These are phyloP conservation scores for Boletus huronensis DNA, from an alignment of 768 basidiomycete species.

Conservation along the genomic window DNA sequence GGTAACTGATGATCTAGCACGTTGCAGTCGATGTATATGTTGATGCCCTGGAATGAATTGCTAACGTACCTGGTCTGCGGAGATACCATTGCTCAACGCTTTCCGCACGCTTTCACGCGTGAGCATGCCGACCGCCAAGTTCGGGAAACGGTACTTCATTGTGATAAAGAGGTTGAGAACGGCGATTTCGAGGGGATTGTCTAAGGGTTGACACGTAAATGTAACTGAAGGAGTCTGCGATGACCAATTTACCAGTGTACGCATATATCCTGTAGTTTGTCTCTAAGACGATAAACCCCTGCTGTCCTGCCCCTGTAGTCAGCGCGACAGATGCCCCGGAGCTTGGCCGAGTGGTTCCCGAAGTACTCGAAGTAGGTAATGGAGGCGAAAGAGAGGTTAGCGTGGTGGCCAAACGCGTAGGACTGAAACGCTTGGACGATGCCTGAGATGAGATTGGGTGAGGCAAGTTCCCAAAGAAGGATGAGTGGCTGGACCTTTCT, in stretches of 20 bases:
- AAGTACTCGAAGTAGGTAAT: constrained; percentile 52
- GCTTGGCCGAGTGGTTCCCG: constrained; percentile 15
- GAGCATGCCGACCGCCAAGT: constrained; percentile 93
- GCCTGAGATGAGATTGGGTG: constrained; percentile 43
- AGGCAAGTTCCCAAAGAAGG: constrained; percentile 8
- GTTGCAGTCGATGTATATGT: constrained; percentile 14
- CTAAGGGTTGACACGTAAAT: constrained; percentile 40
- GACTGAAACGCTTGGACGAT: constrained; percentile 80
- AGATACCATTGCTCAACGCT: constrained; percentile 91
- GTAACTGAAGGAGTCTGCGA: background rate
- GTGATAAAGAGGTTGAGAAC: constrained; percentile 92
- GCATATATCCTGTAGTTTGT: constrained; percentile 99
- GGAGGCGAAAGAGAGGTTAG: constrained; percentile 88
- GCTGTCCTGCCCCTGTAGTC: constrained; percentile 55
- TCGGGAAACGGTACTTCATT: constrained; percentile 92
- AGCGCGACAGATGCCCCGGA: constrained; percentile 25
- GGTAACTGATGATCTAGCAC: constrained; percentile 87
- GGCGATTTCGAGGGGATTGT: constrained; percentile 94
- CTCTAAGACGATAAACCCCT: constrained; percentile 95
- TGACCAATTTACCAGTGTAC: constrained; percentile 70
- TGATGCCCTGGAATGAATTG: constrained; percentile 13
- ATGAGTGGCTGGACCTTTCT: constrained; percentile 51
- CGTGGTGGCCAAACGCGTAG: constrained; percentile 92
- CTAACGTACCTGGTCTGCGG: constrained; percentile 81
- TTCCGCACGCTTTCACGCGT: constrained; percentile 95